Conservation (phyloP, 768 basidiomycete genomes). For the Leccinum obscurum region DNA sequence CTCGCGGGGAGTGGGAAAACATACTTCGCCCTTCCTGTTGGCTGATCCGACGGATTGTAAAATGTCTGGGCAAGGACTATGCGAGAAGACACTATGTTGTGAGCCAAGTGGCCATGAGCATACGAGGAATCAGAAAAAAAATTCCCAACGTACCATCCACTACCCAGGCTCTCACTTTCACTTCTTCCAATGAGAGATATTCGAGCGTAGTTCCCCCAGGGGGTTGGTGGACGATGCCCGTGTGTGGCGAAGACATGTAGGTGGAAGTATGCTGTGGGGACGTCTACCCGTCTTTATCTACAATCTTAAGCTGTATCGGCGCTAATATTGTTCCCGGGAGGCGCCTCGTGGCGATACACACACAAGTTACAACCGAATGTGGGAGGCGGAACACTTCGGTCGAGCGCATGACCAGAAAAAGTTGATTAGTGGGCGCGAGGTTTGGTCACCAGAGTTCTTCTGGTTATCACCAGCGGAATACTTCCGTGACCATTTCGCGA, state of each 20-base stretch:
- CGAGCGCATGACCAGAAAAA: conserved; percentile 2
- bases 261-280: conserved; percentile 11
- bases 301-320: conserved; percentile 9
- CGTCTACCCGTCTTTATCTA: conserved; percentile 12
- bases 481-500: neutral
- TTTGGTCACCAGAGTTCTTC: too few species aligned
- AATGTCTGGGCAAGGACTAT: conserved; percentile 43
- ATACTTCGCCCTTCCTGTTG: conserved; percentile 51
- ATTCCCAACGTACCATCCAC: conserved; percentile 39
- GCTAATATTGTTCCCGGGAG: neutral
- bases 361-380: conserved; percentile 5
- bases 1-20: conserved; percentile 58
- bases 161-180: conserved; percentile 41
- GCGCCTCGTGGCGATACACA: conserved; percentile 5
- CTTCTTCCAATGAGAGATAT: conserved; percentile 44
- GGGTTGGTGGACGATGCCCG: conserved; percentile 36
- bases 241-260: conserved; percentile 15
- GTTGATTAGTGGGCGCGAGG: neutral
- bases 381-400: conserved; percentile 1
- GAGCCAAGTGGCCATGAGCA: neutral
- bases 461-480: conserved; percentile 14
- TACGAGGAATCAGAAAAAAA: conserved; percentile 1
- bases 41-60: conserved; percentile 36
- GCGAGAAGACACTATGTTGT: conserved; percentile 41
- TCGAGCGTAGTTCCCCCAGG: conserved; percentile 21